Percentiles rank a stretch among this genome's conserved stretches.
phyloP scores from a whole-genome alignment of 176 grass and related monocot genomes.

The Eremochloa ophiuroides region DNA sequence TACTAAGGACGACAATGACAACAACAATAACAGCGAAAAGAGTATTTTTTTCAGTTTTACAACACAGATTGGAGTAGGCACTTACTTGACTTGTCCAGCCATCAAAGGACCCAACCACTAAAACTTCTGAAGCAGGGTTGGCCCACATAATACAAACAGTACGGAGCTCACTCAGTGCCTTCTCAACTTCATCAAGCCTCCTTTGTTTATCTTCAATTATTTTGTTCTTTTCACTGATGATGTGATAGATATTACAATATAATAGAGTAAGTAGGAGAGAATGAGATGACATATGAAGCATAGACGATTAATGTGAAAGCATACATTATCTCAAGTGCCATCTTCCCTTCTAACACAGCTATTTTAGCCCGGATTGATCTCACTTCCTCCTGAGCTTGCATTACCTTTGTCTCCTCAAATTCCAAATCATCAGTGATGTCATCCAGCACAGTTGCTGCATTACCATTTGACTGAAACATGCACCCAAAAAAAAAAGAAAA shows the following conservation, averaged over 20 bases:
- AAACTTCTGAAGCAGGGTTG: constrained; percentile 84
- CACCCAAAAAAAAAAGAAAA: constrained; percentile 30
- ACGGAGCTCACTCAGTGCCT: constrained; percentile 58
- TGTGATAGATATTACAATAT: constrained; percentile 24
- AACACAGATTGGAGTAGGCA: neutral
- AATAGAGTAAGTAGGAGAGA: constrained; percentile 17
- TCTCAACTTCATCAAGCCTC: constrained; percentile 70
- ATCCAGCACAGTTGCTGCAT: constrained; percentile 28
- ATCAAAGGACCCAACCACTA: constrained; percentile 85
- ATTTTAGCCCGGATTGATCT: constrained; percentile 85
- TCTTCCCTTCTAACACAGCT: constrained; percentile 84
- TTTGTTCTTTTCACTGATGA: constrained; percentile 76
- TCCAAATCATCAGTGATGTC: constrained; percentile 84
- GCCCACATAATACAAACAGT: constrained; percentile 78
- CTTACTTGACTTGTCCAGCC: constrained; percentile 86
- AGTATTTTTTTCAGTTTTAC: neutral
- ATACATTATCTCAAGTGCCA: constrained; percentile 89
- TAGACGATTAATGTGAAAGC: constrained; percentile 18
- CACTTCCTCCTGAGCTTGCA: constrained; percentile 74
- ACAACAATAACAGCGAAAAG: neutral
- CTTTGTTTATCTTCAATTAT: constrained; percentile 89
- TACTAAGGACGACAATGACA: neutral
- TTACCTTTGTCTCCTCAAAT: constrained; percentile 90
- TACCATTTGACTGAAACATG: constrained; percentile 51
- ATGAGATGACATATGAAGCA: constrained; percentile 20